Base-by-base conservation (phyloP, 768 basidiomycete species). In the Lactarius indigo region DNA sequence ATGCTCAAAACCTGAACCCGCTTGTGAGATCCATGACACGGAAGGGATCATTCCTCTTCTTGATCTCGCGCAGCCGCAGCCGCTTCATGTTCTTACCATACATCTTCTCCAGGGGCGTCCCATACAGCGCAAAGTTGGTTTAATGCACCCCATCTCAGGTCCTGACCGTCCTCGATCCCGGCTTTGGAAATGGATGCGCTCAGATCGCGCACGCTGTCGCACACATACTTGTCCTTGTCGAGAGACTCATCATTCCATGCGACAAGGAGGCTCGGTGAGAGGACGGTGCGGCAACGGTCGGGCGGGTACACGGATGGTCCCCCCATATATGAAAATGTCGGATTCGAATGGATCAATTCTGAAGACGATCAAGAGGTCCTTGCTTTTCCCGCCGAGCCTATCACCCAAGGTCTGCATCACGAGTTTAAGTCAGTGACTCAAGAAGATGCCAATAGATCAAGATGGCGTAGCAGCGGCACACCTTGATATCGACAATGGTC, bases 1-100 rank as follows among this genome's bases (percentile, higher is more conserved):
- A 30, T 18, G 47, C n/a, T 64, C 54, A 64, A 57, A 64, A 47
- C 75, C 85, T 87, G 73, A 81, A 88, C 8, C 87, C 88, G 6
- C 87, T 87, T 28, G 87, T 80, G 26, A 88, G 80, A 23, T 80
- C 82, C 87, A 90, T 89, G 57, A 88, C 80, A 70, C 84, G 80
- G 9, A 75, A 59, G 0, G 87, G 88, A 73, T 90, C 88, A 61
- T 84, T 77, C n/a, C 57, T 61, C 62, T 66, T 71, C 72, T 83
- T 84, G 13, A 88, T 72, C 10, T 60, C 66, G 62, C 72, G 65
- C 64, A 88, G 69, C 58, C 72, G 65, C 64, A 88, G 69, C 58
- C 54, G 73, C 12, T 72, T 72, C 1, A 89, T 61, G 66, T 87
- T 85, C 7, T 57, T 67, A 2, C 84, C 86, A 66, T 84, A 88